Percentiles rank a stretch among this genome's conserved stretches.
Evolutionary conservation across 1,139 yeast species (phyloP).

Genomic region (Saccharomyces hybrid): DNA sequence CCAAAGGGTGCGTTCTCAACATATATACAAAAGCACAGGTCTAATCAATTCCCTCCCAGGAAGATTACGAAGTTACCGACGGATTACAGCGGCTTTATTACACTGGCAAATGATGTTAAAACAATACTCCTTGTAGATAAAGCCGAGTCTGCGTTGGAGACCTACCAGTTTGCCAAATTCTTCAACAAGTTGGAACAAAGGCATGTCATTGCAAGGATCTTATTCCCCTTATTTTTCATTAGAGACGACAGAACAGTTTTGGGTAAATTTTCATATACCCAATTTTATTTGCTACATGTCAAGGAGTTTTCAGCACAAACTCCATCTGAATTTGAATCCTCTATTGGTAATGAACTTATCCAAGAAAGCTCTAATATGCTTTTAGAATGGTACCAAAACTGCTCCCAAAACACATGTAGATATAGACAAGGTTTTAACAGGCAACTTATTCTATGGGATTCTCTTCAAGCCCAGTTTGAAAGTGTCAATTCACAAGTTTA

Average conservation of each 20-base stretch:
- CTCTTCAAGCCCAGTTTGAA: slow-evolving; percentile 65
- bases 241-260: slow-evolving; percentile 53
- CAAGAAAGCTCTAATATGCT: slow-evolving; percentile 33
- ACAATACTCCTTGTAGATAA: slow-evolving; percentile 36
- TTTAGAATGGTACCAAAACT: slow-evolving; percentile 49
- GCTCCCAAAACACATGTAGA: slow-evolving; percentile 71
- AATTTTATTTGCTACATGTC: slow-evolving; percentile 30
- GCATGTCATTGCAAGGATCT: slow-evolving; percentile 53
- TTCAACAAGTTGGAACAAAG: slow-evolving; percentile 31
- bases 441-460: slow-evolving; percentile 60
- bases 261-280: slow-evolving; percentile 31
- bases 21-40: slow-evolving; percentile 43
- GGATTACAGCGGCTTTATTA: slow-evolving; percentile 22
- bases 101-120: slow-evolving; percentile 29
- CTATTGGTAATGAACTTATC: not conserved
- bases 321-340: slow-evolving; percentile 4
- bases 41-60: slow-evolving; percentile 54
- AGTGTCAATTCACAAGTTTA: slow-evolving; percentile 41
- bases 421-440: slow-evolving; percentile 67
- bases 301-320: slow-evolving; percentile 23
- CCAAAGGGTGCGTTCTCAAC: slow-evolving; percentile 47
- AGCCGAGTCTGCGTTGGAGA: slow-evolving; percentile 32
- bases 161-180: slow-evolving; percentile 27
- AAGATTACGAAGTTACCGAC: slow-evolving; percentile 33
- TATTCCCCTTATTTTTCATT: slow-evolving; percentile 52